These are phyloP conservation scores for Irpex rosettiformis DNA, from an alignment of 1,284 basidiomycete species.

Conservation along the genomic window DNA sequence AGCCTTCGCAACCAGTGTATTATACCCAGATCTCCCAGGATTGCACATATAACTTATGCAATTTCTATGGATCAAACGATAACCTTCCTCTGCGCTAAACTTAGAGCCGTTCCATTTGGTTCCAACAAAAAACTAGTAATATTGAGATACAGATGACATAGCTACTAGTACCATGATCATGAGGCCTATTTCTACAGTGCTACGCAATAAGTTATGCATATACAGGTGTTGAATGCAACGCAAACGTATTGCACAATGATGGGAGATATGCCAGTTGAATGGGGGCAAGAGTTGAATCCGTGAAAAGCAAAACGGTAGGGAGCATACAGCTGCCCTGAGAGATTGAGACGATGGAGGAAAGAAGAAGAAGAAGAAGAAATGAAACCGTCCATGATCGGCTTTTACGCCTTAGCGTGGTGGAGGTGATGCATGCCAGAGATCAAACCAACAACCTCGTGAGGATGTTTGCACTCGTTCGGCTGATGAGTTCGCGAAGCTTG, in stretches of 20 bases:
- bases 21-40: background rate
- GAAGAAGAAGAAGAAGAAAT: constrained; percentile 18
- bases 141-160: background rate
- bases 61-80: background rate
- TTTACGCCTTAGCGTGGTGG: constrained; percentile 1
- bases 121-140: background rate
- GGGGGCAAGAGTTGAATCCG: constrained; percentile 32
- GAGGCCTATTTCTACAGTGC: constrained; percentile 9
- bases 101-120: too few species aligned
- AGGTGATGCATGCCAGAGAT: constrained; percentile 14
- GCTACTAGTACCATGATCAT: constrained; percentile 2
- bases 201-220: constrained; percentile 1
- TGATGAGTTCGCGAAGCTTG: constrained; percentile 82
- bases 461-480: constrained; percentile 80
- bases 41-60: background rate
- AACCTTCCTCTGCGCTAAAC: too few species aligned
- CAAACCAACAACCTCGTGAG: constrained; percentile 81
- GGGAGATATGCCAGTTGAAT: constrained; percentile 28
- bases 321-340: constrained; percentile 7
- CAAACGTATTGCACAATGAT: constrained; percentile 8
- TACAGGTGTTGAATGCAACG: constrained; percentile 15
- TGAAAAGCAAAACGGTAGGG: constrained; percentile 15
- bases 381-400: constrained; percentile 34
- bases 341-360: constrained; percentile 13
- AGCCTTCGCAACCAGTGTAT: background rate